These are phyloP conservation scores for Lasiodiplodia citricola DNA, from an alignment of 2,329 filamentous ascomycete species.

Conservation along the genomic window DNA sequence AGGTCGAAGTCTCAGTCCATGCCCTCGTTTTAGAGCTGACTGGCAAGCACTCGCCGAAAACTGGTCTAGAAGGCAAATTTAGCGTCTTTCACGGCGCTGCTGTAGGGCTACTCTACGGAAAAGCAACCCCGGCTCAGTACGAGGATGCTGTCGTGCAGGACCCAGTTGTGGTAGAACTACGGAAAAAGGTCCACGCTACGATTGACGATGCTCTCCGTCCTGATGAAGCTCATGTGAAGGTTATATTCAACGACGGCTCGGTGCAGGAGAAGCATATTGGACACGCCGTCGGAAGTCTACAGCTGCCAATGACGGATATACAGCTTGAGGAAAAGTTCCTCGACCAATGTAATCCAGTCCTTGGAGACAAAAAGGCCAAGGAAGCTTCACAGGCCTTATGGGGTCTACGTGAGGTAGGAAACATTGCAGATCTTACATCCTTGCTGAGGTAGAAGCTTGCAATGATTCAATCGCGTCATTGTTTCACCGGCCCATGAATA, in stretches of 20 bases:
- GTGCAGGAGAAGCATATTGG: conserved; percentile 50
- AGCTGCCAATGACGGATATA: conserved; percentile 54
- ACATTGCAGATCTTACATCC: conserved; percentile 24
- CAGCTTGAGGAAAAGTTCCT: conserved; percentile 57
- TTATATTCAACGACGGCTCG: conserved; percentile 46
- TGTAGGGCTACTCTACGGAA: conserved; percentile 56
- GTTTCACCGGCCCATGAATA: no score
- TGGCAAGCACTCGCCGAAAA: conserved; percentile 55
- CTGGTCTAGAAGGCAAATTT: conserved; percentile 61
- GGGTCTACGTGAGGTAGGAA: conserved; percentile 27
- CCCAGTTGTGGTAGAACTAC: conserved; percentile 46
- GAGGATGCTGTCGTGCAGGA: conserved; percentile 55
- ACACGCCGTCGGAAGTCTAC: conserved; percentile 58
- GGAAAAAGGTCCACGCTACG: conserved; percentile 54
- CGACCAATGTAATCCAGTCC: conserved; percentile 51
- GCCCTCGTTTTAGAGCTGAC: conserved; percentile 60
- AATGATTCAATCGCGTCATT: not conserved
- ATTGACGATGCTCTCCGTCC: conserved; percentile 48
- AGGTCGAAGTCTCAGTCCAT: conserved; percentile 54
- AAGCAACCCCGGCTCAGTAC: conserved; percentile 59
- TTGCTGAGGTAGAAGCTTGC: not conserved
- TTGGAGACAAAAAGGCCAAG: conserved; percentile 46
- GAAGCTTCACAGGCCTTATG: conserved; percentile 34
- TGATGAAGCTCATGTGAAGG: conserved; percentile 50
- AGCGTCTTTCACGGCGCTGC: conserved; percentile 62